Evolutionary conservation across 1,139 yeast species (phyloP).

Genomic region (Sugiyamaella novakii): DNA sequence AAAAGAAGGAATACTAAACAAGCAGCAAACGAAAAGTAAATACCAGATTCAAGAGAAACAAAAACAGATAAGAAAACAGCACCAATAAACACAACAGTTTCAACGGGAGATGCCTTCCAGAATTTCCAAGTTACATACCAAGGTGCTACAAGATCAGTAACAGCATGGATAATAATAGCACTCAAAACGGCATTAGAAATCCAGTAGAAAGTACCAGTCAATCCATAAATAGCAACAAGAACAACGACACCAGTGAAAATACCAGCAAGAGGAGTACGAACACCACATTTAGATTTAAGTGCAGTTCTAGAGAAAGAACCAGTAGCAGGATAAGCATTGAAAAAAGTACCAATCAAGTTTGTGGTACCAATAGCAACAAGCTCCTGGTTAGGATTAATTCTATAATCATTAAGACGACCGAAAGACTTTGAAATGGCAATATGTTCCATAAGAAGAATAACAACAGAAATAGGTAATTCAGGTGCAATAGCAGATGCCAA

Average conservation of each 20-base stretch:
- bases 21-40: constrained; percentile 86
- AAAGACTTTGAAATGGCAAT: constrained; percentile 92
- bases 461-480: constrained; percentile 82
- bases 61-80: constrained; percentile 82
- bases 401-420: constrained; percentile 89
- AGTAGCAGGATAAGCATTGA: constrained; percentile 93
- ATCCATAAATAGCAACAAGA: constrained; percentile 77
- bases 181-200: constrained; percentile 87
- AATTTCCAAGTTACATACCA: constrained; percentile 72
- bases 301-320: constrained; percentile 97
- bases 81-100: constrained; percentile 70
- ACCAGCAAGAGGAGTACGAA: constrained; percentile 92
- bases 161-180: constrained; percentile 95
- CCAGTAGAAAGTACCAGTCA: constrained; percentile 80
- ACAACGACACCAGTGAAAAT: constrained; percentile 89
- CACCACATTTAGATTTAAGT: constrained; percentile 92
- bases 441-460: constrained; percentile 83
- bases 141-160: constrained; percentile 77
- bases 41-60: constrained; percentile 81
- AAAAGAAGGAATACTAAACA: constrained; percentile 74
- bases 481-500: constrained; percentile 63
- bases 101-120: constrained; percentile 77
- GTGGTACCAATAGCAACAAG: constrained; percentile 92
- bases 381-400: constrained; percentile 91
- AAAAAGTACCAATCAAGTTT: constrained; percentile 86